These are phyloP conservation scores for Taxawa tesnikishii DNA, from an alignment of 2,329 filamentous ascomycete species.

Conservation along the genomic window DNA sequence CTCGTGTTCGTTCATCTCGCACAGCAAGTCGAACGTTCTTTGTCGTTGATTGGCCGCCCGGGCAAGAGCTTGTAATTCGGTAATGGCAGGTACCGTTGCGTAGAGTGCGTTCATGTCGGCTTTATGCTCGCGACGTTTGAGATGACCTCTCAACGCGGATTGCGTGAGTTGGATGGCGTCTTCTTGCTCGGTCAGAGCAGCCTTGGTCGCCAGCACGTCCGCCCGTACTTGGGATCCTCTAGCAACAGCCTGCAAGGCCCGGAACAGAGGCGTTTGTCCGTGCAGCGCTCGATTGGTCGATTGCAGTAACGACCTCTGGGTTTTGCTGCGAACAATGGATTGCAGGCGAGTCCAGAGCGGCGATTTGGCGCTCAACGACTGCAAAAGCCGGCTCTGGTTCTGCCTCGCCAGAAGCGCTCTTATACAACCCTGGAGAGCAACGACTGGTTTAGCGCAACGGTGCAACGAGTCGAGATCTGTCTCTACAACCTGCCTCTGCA, in stretches of 20 bases:
- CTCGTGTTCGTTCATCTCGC: slow-evolving; percentile 57
- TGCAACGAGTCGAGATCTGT: no score
- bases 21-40: slow-evolving; percentile 49
- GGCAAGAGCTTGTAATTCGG: slow-evolving; percentile 52
- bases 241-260: slow-evolving; percentile 27
- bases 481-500: no score
- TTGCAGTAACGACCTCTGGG: slow-evolving; percentile 2
- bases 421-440: not conserved
- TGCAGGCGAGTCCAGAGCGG: slow-evolving; percentile 6
- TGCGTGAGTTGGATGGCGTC: slow-evolving; percentile 36
- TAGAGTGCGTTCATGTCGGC: slow-evolving; percentile 42
- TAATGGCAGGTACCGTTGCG: slow-evolving; percentile 44
- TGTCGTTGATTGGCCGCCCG: slow-evolving; percentile 55
- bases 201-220: slow-evolving; percentile 8
- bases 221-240: slow-evolving; percentile 17
- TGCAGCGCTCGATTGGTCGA: slow-evolving; percentile 4
- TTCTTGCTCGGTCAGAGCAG: slow-evolving; percentile 31
- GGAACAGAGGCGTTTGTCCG: slow-evolving; percentile 5
- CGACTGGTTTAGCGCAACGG: slow-evolving; percentile 1
- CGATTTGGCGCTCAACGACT: slow-evolving; percentile 1
- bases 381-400: not conserved
- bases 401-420: no score
- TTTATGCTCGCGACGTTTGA: slow-evolving; percentile 29
- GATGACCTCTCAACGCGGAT: slow-evolving; percentile 36
- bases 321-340: slow-evolving; percentile 6